Base-by-base conservation (phyloP, 371 early-diverging fungal species). In the Dipsacomyces acuminosporus region DNA sequence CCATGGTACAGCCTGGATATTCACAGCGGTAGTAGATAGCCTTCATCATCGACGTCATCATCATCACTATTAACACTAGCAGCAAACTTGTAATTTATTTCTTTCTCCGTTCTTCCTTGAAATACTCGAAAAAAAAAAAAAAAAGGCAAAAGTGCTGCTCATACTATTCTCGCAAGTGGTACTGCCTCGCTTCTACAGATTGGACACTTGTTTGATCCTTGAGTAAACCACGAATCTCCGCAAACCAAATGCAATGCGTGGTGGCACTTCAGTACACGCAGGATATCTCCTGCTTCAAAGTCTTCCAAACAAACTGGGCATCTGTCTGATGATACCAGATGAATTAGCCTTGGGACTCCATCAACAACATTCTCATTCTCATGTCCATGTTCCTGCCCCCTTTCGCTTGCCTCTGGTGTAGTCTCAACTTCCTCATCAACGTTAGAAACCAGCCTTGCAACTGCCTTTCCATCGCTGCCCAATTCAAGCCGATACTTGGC, bases 301-400 rank as follows among this genome's bases (percentile, higher is more conserved):
- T 49, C 63, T 30, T 73, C 73, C 54, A 73, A 30, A n/a, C 73
- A 73, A 24, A 73, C 61, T 1, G 74, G 56, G 30, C 74, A 73
- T 21, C 61, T 52, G 40, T 73, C 69, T 7, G 74, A 61, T 40
- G 74, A 69, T 8, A 73, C 48, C 44, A 73, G 25, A 6, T 23
- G 41, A 17, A 71, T 41, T 11, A 41, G 34, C 14, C 2, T 30
- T 11, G 43, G 44, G 17, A 46, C 34, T 14, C 45, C 23, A 18
- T 24, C 40, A 36, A n/a, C 9, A n/a, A 23, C 11, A 2, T 2
- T 34, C 15, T 25, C 42, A 8, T 46, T 21, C 7, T 44, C 41
- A 30, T 30, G n/a, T n/a, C n/a, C n/a, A n/a, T n/a, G n/a, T n/a
- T n/a, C n/a, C n/a, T n/a, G n/a, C n/a, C n/a, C n/a, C n/a, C n/a